Percentiles rank a stretch among this genome's conserved stretches.
phyloP scores from a whole-genome alignment of 2,329 filamentous ascomycete genomes.

The Xylaria sp. region DNA sequence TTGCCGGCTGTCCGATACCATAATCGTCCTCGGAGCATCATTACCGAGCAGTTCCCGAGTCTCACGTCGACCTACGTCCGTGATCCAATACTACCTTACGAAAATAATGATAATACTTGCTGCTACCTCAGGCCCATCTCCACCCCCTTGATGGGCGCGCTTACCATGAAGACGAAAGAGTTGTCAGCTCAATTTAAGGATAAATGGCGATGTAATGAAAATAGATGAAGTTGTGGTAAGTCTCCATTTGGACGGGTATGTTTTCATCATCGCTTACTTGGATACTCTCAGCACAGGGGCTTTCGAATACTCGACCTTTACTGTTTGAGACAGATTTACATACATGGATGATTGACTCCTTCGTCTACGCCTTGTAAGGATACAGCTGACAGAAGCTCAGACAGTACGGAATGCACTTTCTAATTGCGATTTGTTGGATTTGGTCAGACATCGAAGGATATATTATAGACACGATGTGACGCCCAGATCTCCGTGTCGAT shows the following conservation, averaged over 20 bases:
- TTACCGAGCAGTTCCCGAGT: not conserved
- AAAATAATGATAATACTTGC: not conserved
- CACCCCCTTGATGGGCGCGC: not conserved
- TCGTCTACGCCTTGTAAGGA: not conserved
- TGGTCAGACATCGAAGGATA: no score
- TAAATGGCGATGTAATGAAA: not conserved
- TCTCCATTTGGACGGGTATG: not conserved
- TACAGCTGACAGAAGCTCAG: not conserved
- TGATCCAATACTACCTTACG: not conserved
- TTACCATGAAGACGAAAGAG: not conserved
- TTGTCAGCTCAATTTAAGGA: not conserved
- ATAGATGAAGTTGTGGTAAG: constrained; percentile 7
- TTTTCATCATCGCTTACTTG: constrained; percentile 7
- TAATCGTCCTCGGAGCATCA: not conserved
- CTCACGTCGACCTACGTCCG: not conserved
- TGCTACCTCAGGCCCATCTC: not conserved
- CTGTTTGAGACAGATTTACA: not conserved
- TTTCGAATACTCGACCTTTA: not conserved
- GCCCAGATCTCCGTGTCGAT: not conserved
- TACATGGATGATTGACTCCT: not conserved
- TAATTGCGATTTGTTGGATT: not conserved
- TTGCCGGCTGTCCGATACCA: not conserved
- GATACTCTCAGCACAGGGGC: not conserved
- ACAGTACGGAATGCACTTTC: not conserved
- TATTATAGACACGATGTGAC: not conserved